These are phyloP conservation scores for Ophiostoma ips DNA, from an alignment of 2,329 filamentous ascomycete genomes.

Conservation along the genomic window DNA sequence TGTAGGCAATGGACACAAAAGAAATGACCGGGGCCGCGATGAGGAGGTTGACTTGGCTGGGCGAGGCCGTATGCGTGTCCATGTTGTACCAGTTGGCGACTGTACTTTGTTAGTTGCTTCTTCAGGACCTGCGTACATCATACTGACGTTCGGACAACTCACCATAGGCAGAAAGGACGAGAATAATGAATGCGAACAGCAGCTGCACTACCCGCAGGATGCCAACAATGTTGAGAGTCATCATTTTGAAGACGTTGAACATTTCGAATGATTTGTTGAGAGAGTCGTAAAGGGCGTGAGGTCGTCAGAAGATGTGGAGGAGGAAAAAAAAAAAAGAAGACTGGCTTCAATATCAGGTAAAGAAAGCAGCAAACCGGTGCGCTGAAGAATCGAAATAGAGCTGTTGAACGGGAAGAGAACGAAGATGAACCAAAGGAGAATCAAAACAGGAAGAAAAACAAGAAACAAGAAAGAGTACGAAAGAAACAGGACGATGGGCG, in stretches of 20 bases:
- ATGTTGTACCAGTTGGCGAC: constrained; percentile 47
- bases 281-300: not conserved
- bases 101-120: constrained; percentile 17
- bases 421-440: constrained; percentile 13
- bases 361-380: constrained; percentile 17
- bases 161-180: constrained; percentile 38
- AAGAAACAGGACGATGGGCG: not conserved
- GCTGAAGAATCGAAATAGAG: constrained; percentile 14
- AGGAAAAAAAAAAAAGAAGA: constrained; percentile 11
- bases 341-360: constrained; percentile 2
- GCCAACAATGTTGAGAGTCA: constrained; percentile 22
- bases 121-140: no score
- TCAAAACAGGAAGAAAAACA: constrained; percentile 7
- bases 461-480: constrained; percentile 2
- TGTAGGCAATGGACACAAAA: constrained; percentile 38
- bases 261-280: constrained; percentile 20
- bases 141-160: constrained; percentile 14
- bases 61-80: constrained; percentile 39
- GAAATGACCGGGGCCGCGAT: constrained; percentile 41
- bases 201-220: constrained; percentile 33
- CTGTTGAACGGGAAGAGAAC: constrained; percentile 5
- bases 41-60: constrained; percentile 43
- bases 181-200: constrained; percentile 30
- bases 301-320: not conserved
- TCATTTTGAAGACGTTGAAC: constrained; percentile 13